Conservation (phyloP, 768 basidiomycete species). For the Tubosaeta sp. region DNA sequence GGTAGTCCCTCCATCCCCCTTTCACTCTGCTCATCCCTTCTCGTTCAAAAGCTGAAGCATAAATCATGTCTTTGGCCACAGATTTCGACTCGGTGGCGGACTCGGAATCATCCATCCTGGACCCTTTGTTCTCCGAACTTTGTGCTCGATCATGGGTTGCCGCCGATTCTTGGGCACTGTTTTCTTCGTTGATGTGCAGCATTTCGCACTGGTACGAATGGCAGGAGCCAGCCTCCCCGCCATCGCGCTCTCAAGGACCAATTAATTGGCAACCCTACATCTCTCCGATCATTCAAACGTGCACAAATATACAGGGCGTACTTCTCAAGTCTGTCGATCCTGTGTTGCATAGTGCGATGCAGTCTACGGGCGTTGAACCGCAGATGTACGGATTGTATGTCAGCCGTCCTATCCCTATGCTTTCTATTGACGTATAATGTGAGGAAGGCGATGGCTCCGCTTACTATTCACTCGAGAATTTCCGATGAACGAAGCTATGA, state of each 20-base stretch:
- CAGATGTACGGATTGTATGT: slow-evolving; percentile 95
- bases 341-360: slow-evolving; percentile 67
- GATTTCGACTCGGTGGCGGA: slow-evolving; percentile 73
- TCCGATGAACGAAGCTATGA: slow-evolving; percentile 71
- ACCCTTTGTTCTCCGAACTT: slow-evolving; percentile 47
- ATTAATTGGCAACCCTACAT: slow-evolving; percentile 60
- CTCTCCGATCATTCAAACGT: slow-evolving; percentile 82
- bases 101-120: slow-evolving; percentile 26
- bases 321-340: slow-evolving; percentile 79
- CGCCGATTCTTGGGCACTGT: slow-evolving; percentile 87
- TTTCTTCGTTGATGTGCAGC: slow-evolving; percentile 72
- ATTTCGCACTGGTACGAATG: slow-evolving; percentile 80
- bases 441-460: slow-evolving; percentile 82
- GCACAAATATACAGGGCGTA: slow-evolving; percentile 72
- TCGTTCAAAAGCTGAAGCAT: slow-evolving; percentile 24
- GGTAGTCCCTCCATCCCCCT: slow-evolving; percentile 7
- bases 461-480: slow-evolving; percentile 94
- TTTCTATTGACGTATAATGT: slow-evolving; percentile 10
- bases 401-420: slow-evolving; percentile 4
- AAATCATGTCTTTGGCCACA: slow-evolving; percentile 31
- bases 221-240: slow-evolving; percentile 40
- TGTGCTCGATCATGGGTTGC: slow-evolving; percentile 68
- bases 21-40: slow-evolving; percentile 12
- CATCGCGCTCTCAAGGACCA: slow-evolving; percentile 34
- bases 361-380: slow-evolving; percentile 82